Evolutionary conservation across 2,329 filamentous ascomycete species (phyloP).

Genomic region (Aureobasidium musti): DNA sequence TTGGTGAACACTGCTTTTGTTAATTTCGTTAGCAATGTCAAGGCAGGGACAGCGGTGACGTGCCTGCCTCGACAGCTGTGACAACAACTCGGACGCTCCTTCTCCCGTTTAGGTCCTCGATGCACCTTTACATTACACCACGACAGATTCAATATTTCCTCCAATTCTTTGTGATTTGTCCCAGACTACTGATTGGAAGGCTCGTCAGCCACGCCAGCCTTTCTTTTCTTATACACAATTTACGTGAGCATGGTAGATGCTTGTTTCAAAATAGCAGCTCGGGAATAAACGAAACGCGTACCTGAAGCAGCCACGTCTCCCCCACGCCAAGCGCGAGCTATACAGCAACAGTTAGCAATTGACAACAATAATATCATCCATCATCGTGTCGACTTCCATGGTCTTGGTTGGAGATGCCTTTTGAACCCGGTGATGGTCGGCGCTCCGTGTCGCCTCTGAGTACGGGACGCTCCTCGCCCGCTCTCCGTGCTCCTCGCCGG

Average conservation of each 20-base stretch:
- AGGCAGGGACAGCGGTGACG: constrained; percentile 6
- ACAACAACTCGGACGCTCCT: constrained; percentile 14
- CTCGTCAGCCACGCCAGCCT: no score
- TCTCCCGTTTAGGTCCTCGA: not conserved
- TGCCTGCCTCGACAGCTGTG: not conserved
- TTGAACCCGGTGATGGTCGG: constrained; percentile 60
- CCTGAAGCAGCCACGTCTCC: constrained; percentile 28
- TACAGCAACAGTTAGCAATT: constrained; percentile 21
- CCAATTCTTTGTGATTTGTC: not conserved
- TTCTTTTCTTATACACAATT: not conserved
- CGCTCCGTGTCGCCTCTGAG: constrained; percentile 69
- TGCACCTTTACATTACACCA: not conserved
- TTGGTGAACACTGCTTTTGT: constrained; percentile 25
- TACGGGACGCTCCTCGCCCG: constrained; percentile 78
- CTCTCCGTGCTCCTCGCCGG: constrained; percentile 73
- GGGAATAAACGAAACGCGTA: constrained; percentile 3
- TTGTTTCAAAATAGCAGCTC: not conserved
- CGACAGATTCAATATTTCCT: not conserved
- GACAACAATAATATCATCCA: not conserved
- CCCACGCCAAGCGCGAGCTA: constrained; percentile 27
- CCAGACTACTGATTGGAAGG: not conserved
- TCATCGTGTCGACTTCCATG: not conserved
- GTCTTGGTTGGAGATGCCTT: constrained; percentile 51
- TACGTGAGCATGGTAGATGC: not conserved
- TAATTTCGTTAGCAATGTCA: constrained; percentile 8